These are phyloP conservation scores for Synchytrium microbalum DNA, from an alignment of 371 early-diverging fungal species.

Conservation along the genomic window DNA sequence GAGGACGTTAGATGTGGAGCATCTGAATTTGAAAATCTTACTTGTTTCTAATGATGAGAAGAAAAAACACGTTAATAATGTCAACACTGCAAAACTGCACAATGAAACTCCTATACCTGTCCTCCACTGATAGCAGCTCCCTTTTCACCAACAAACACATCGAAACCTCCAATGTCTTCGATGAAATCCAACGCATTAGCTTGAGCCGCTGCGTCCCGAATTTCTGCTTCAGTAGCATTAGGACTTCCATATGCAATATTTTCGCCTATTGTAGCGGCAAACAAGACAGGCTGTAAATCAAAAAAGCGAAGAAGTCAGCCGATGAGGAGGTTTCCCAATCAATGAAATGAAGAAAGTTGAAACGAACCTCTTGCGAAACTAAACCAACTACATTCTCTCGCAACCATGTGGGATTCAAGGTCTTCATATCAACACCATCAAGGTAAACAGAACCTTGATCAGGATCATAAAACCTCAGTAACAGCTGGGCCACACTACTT, in stretches of 20 bases:
- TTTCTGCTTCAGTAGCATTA: slow-evolving; percentile 11
- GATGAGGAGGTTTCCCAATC: slow-evolving; percentile 1
- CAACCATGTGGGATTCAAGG: slow-evolving; percentile 17
- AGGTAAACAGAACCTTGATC: slow-evolving; percentile 14
- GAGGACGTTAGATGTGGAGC: neutral
- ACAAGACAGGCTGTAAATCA: slow-evolving; percentile 13
- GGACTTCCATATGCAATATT: slow-evolving; percentile 41
- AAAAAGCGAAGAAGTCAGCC: slow-evolving; percentile 5
- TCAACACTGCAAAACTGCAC: too few relatives aligned
- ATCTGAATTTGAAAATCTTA: neutral
- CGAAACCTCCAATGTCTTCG: slow-evolving; percentile 60
- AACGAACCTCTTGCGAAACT: slow-evolving; percentile 31
- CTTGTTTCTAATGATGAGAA: slow-evolving; percentile 46
- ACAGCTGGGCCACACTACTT: slow-evolving; percentile 27
- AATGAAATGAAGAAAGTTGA: too few relatives aligned
- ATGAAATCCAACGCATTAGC: slow-evolving; percentile 76
- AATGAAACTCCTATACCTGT: slow-evolving; percentile 50
- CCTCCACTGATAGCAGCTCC: neutral
- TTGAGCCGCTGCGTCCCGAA: slow-evolving; percentile 47
- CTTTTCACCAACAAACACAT: slow-evolving; percentile 55
- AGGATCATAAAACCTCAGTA: slow-evolving; percentile 33
- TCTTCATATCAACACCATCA: slow-evolving; percentile 17
- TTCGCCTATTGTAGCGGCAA: slow-evolving; percentile 14
- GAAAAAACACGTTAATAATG: neutral
- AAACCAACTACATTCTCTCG: slow-evolving; percentile 27